Base-by-base conservation (phyloP, 208 protist species). In the Trypanosoma avium region DNA sequence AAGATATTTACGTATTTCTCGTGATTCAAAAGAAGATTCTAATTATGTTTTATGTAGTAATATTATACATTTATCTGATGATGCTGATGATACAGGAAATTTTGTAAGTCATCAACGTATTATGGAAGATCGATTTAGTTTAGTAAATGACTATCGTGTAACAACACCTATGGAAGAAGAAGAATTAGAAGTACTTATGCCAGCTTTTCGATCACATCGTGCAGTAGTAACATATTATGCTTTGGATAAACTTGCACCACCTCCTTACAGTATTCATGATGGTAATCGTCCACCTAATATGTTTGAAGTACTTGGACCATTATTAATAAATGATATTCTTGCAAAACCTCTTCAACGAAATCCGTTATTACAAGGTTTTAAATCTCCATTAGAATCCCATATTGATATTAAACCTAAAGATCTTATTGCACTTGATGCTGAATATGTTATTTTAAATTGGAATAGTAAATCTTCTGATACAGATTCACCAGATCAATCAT, bases 91-190 rank as follows among this genome's bases (percentile, higher is more conserved):
- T 64, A 75, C 79, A 13, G 90, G 90, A 59, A 88, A 92, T 70
- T 96, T 96, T 68, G 86, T 96, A 32, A 88, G 82, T 35, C 86
- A 96, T 72, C 85, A 93, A 67, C 82, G 84, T 52, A 91, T 91
- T 50, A 79, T 77, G 47, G 86, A 92, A 54, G 85, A 96, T 69
- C 80, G 62, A 53, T 96, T 92, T 63, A 64, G 75, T 12, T 78
- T 93, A 33, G 78, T 96, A 24, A 96, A 96, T 58, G 90, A 96
- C 62, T 96, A 96, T 68, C 84, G 82, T 17, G 87, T 96, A 57
- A 92, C 84, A 43, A 63, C 67, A 48, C 79, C 87, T 46, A 82
- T 79, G 76, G 85, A 87, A 67, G 77, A 86, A 62, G 61, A 80
- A 24, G 80, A 92, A 32, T 60, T 95, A 33, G 86, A 96, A 62